Evolutionary conservation across 1,284 basidiomycete genomes (phyloP).

Genomic region (Garcileccinum viscosum): DNA sequence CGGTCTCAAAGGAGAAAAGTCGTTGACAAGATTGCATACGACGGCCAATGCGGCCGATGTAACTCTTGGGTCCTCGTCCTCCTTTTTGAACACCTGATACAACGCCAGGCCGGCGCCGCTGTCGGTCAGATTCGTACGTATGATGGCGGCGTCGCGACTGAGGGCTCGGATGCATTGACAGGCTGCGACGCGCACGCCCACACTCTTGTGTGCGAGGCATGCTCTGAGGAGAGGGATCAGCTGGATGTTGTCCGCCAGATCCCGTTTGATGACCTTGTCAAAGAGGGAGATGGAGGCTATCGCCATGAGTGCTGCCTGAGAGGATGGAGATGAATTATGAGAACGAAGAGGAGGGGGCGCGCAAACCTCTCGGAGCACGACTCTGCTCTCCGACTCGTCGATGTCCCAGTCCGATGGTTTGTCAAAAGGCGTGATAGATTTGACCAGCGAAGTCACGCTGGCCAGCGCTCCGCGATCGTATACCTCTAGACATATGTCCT

Average conservation of each 20-base stretch:
- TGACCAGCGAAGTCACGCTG: constrained; percentile 55
- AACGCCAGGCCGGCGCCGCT: constrained; percentile 77
- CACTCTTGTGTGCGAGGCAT: constrained; percentile 64
- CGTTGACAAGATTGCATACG: constrained; percentile 85
- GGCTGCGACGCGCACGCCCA: constrained; percentile 82
- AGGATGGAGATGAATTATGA: constrained; percentile 3
- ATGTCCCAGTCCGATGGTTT: constrained; percentile 53
- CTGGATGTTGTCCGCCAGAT: constrained; percentile 61
- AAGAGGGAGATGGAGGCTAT: constrained; percentile 75
- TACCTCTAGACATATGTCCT: constrained; percentile 66
- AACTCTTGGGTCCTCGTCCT: constrained; percentile 73
- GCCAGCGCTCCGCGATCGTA: constrained; percentile 64
- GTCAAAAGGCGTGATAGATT: constrained; percentile 56
- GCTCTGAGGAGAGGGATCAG: constrained; percentile 61
- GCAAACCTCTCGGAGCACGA: constrained; percentile 68
- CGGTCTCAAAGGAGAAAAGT: constrained; percentile 81
- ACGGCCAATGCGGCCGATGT: constrained; percentile 75
- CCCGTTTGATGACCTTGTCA: constrained; percentile 71
- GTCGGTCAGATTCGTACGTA: constrained; percentile 85
- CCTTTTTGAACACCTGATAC: constrained; percentile 61
- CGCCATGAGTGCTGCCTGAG: constrained; percentile 70
- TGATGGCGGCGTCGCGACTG: constrained; percentile 75
- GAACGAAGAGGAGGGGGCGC: background rate
- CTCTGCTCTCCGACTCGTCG: constrained; percentile 66
- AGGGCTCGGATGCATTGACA: constrained; percentile 87